These are phyloP conservation scores for Brasilioporus rufonigricans DNA, from an alignment of 768 basidiomycete species.

Conservation along the genomic window DNA sequence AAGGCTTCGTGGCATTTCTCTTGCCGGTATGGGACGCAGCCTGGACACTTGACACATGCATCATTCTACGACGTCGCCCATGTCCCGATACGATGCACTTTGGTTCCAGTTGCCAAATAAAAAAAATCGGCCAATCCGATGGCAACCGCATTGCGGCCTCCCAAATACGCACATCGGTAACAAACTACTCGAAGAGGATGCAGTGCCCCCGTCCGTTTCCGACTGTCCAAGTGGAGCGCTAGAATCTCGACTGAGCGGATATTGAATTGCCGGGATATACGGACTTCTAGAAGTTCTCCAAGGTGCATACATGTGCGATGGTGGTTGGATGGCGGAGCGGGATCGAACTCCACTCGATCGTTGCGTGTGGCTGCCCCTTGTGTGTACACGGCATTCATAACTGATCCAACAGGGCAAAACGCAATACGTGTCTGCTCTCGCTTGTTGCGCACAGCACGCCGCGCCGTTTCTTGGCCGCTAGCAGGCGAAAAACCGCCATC, in stretches of 20 bases:
- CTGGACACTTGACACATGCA: conserved; percentile 20
- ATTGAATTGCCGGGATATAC: conserved; percentile 29
- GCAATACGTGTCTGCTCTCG: conserved; percentile 13
- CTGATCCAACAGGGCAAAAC: conserved; percentile 7
- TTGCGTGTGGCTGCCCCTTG: conserved; percentile 14
- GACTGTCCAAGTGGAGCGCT: conserved; percentile 20
- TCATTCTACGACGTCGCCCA: conserved; percentile 9
- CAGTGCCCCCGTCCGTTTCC: conserved; percentile 9
- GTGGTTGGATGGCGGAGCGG: conserved; percentile 13
- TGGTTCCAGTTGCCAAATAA: conserved; percentile 2
- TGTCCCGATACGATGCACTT: conserved; percentile 7
- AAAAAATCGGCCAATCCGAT: conserved; percentile 3
- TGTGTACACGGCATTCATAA: conserved; percentile 22
- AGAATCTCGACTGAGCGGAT: conserved; percentile 33
- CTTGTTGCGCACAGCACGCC: conserved; percentile 19
- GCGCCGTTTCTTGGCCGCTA: conserved; percentile 7
- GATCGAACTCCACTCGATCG: conserved; percentile 21
- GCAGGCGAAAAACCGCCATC: conserved; percentile 1
- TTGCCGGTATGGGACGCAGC: conserved; percentile 7
- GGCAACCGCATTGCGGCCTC: conserved; percentile 6
- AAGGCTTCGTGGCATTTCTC: conserved; percentile 4
- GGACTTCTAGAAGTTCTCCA: conserved; percentile 26
- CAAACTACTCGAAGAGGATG: conserved; percentile 18
- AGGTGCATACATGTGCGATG: conserved; percentile 17
- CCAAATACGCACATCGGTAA: neutral